Base-by-base conservation (phyloP, 345 rosid species). In the Lagerstroemia speciosa region DNA sequence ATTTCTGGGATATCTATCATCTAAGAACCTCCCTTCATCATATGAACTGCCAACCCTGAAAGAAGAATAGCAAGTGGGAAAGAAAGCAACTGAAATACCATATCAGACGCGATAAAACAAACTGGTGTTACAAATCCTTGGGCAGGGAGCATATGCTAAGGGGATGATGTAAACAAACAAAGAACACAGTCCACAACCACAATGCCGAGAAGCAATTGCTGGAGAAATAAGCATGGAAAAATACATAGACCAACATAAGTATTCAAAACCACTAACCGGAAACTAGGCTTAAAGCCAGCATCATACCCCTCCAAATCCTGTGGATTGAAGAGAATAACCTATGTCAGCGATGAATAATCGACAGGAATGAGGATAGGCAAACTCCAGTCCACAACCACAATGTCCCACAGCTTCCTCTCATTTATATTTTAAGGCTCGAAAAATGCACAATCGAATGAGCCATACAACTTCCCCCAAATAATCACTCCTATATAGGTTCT, bases 251-350 rank as follows among this genome's bases (percentile, higher is more conserved):
- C 72, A 75, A 58, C 69, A 68, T 27, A 58, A 30, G 33, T 9
- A 58, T 30, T 67, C 8, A 29, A 53, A 70, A 75, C 17, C 67
- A 89, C 99, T 87, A 77, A 94, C 99, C 97, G 83, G 76, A 77
- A 83, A 73, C 81, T 87, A 70, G 89, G 89, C 75, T 87, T 98
- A 73, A 81, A 86, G 71, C 77, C 79, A 31, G 85, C 78, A 68
- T 81, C 84, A 87, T 87, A 87, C 64, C 92, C 97, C 88, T 87
- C 97, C 83, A 83, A 81, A 84, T 97, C 99, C 99, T 94, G 98
- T 94, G 98, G 88, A 91, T 91, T 89, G 82, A 94, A 94, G 92
- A 94, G 89, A 91, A 94, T 83, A 91, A 88, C 93, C 84, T 80
- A 83, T 82, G 90, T 91, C 99, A 94, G 98, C 88, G 86, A 89